Evolutionary conservation across 2,329 filamentous ascomycete species (phyloP).

Genomic region (Colletotrichum scovillei): DNA sequence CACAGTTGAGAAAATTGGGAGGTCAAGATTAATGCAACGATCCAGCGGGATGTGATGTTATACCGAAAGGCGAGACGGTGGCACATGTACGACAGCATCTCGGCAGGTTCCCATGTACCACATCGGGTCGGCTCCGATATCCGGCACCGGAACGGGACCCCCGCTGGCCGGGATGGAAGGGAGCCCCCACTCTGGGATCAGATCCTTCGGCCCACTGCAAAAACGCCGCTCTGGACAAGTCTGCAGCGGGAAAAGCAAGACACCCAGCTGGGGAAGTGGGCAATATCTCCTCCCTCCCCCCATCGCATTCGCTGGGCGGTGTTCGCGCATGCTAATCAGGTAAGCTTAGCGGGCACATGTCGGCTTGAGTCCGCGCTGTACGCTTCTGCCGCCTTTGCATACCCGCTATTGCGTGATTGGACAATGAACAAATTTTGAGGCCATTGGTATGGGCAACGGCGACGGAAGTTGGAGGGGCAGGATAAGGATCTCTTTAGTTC

Average conservation of each 20-base stretch:
- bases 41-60: neutral
- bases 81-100: neutral
- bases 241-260: neutral
- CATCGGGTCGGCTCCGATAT: neutral
- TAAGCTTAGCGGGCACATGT: neutral
- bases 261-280: neutral
- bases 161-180: neutral
- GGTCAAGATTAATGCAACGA: no score
- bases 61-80: neutral
- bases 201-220: neutral
- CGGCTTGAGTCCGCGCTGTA: neutral
- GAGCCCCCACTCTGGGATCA: neutral
- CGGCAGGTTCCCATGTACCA: neutral
- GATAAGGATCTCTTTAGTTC: neutral
- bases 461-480: neutral
- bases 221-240: neutral
- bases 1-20: neutral
- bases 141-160: neutral
- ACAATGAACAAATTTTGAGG: neutral
- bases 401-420: conserved; percentile 33
- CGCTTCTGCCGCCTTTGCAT: conserved; percentile 18
- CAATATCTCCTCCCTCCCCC: neutral
- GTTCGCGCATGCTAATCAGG: neutral
- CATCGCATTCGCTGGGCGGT: neutral
- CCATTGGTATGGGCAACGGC: neutral